These are phyloP conservation scores for Tulasnella sp. DNA, from an alignment of 768 basidiomycete genomes.

Conservation along the genomic window DNA sequence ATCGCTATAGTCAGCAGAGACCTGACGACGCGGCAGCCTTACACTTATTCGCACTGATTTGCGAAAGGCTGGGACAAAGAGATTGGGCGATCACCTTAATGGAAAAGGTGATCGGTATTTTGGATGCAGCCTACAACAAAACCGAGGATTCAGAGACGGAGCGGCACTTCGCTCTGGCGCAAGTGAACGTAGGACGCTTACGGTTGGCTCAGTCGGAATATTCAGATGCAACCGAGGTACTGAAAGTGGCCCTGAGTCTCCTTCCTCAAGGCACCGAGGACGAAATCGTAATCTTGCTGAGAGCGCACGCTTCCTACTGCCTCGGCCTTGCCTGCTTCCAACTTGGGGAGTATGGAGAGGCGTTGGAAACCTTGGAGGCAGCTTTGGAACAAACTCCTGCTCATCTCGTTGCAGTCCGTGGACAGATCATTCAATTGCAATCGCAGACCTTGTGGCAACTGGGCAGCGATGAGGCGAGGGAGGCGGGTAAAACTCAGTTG, in stretches of 20 bases:
- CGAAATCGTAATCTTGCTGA: slow-evolving; percentile 31
- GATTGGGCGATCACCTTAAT: slow-evolving; percentile 49
- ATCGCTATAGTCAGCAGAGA: slow-evolving; percentile 56
- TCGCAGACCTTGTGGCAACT: slow-evolving; percentile 78
- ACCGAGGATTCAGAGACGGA: slow-evolving; percentile 72
- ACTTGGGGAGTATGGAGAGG: slow-evolving; percentile 46
- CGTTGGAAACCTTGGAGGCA: slow-evolving; percentile 54
- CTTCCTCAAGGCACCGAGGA: slow-evolving; percentile 38
- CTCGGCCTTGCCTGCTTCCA: slow-evolving; percentile 62
- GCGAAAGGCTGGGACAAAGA: slow-evolving; percentile 67
- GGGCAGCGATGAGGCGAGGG: slow-evolving; percentile 60
- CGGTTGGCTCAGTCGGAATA: slow-evolving; percentile 50
- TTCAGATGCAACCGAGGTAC: slow-evolving; percentile 50
- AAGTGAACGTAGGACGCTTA: slow-evolving; percentile 69
- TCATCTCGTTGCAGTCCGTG: slow-evolving; percentile 35
- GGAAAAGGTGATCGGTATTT: slow-evolving; percentile 47
- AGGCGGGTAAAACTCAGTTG: slow-evolving; percentile 64
- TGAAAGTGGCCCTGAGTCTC: slow-evolving; percentile 61
- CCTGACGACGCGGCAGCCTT: slow-evolving; percentile 63
- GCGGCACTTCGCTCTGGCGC: slow-evolving; percentile 66
- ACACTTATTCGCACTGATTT: slow-evolving; percentile 75
- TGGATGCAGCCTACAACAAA: slow-evolving; percentile 85
- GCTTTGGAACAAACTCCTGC: slow-evolving; percentile 47
- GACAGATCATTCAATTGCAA: slow-evolving; percentile 67
- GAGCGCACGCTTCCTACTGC: slow-evolving; percentile 56